Base-by-base conservation (phyloP, 2,329 filamentous ascomycete genomes). In the Fusarium liriodendri region DNA sequence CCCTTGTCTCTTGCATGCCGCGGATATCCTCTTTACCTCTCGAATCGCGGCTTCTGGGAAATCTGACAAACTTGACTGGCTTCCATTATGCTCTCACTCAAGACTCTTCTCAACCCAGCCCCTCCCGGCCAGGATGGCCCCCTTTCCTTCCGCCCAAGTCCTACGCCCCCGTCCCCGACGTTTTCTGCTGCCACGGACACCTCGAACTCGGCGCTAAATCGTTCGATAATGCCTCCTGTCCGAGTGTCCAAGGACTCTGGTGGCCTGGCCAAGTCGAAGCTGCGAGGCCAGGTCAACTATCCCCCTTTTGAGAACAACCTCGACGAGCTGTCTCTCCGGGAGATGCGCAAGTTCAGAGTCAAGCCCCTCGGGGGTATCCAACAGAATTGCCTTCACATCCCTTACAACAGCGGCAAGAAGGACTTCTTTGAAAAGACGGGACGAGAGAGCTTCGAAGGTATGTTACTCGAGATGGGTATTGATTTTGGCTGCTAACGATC, bases 391-490 rank as follows among this genome's bases (percentile, higher is more conserved):
- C 88, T 91, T 61, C 95, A 96, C 78, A 97, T 98, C 68, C 96
- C 96, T 0, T 98, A 98, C 83, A 95, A 95, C 79, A 98, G 95
- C 80, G 94, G 95, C 75, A 98, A 98, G 87, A 97, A 97, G 82
- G 89, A 92, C 69, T 97, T 98, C 78, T 89, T 92, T 71, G 90
- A 92, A 73, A 97, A 94, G 85, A 98, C 96, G 5, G 94, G 95
- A 1, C 88, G 95, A 63, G 94, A 97, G 76, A 93, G 92, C 70
- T 97, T 98, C 76, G 93, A 98, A 88, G 94, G 96, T 97, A 85
- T 79, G 81, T 68, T 32, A 11, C 18, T 52, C 38, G 8, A 42
- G 35, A 37, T 16, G 47, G 18, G 10, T 6, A 11, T 8, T 32
- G 25, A n/a, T 52, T 6, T 35, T n/a, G n/a, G 16, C 33, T 14